A percentile compares a stretch with the other conserved stretches of the same genome.
Evolutionary conservation across 192 early-diverging fungal species (phyloP).

Genomic region (Pilobolus umbonatus): DNA sequence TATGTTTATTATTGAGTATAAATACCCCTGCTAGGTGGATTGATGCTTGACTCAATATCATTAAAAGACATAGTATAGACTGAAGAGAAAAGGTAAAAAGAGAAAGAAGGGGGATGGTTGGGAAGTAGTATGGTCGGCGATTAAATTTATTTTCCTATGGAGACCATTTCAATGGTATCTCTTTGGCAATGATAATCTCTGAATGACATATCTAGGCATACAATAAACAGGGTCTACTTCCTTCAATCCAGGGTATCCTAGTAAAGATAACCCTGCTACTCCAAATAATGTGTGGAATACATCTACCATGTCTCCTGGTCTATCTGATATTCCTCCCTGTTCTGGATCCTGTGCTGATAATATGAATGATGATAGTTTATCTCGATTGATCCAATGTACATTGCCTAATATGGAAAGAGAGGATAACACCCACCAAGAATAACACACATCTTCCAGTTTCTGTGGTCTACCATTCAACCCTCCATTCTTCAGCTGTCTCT

Average conservation of each 20-base stretch:
- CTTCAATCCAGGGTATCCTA: conserved; percentile 72
- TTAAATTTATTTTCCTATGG: too few species aligned
- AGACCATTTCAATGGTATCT: too few species aligned
- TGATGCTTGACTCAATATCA: too few species aligned
- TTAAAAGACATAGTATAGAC: too few species aligned
- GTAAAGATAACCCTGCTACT: conserved; percentile 80
- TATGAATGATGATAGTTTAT: conserved; percentile 75
- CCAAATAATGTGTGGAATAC: conserved; percentile 98
- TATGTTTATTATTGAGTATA: too few species aligned
- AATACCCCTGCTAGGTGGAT: too few species aligned
- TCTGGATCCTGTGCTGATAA: conserved; percentile 79
- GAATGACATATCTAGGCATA: conserved; percentile 62
- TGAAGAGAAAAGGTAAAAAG: too few species aligned
- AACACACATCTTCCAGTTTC: conserved; percentile 95
- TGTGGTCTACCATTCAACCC: conserved; percentile 96
- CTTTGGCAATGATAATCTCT: too few species aligned
- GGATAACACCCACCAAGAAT: conserved; percentile 98
- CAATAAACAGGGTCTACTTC: conserved; percentile 92
- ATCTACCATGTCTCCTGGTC: conserved; percentile 86
- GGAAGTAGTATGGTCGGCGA: too few species aligned
- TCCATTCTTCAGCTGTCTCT: conserved; percentile 86
- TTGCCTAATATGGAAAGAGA: conserved; percentile 76
- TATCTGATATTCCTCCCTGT: conserved; percentile 89
- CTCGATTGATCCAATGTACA: conserved; percentile 80
- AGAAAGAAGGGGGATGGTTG: too few species aligned